Evolutionary conservation across 2,329 filamentous ascomycete species (phyloP).

Genomic region (Pestalotiopsis sp.): DNA sequence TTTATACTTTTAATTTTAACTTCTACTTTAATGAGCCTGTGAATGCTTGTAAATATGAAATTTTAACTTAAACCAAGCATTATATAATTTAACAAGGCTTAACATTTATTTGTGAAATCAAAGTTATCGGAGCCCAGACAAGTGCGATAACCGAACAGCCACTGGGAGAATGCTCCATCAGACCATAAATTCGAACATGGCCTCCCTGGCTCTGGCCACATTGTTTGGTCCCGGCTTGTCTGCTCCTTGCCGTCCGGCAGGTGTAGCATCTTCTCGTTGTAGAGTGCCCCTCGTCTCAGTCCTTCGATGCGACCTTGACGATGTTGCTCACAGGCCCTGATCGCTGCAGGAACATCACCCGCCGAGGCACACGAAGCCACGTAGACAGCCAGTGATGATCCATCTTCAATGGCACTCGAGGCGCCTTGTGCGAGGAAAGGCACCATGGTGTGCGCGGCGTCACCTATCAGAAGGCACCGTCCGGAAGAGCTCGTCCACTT

Average conservation of each 20-base stretch:
- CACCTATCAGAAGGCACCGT: not conserved
- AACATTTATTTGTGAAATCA: not conserved
- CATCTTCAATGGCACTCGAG: conserved; percentile 2
- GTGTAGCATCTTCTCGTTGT: not conserved
- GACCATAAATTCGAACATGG: not conserved
- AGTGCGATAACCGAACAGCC: not conserved
- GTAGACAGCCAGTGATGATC: not conserved
- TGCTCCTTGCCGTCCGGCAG: not conserved
- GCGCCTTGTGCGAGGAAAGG: not conserved
- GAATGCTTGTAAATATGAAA: too few relatives aligned
- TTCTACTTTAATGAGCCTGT: too few relatives aligned
- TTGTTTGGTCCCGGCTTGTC: not conserved
- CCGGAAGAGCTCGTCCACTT: not conserved
- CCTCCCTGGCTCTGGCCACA: not conserved
- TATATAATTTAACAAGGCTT: not conserved
- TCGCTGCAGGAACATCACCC: not conserved
- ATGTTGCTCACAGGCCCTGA: not conserved
- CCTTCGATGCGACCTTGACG: not conserved
- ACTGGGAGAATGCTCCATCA: not conserved
- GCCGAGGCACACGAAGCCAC: not conserved
- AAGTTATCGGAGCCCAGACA: not conserved
- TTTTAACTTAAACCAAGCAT: not conserved
- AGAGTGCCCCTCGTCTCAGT: not conserved
- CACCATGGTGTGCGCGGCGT: not conserved
- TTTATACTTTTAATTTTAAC: too few relatives aligned